These are phyloP conservation scores for Babesia gibsoni DNA, from an alignment of 169 alveolate genomes.

Conservation along the genomic window DNA sequence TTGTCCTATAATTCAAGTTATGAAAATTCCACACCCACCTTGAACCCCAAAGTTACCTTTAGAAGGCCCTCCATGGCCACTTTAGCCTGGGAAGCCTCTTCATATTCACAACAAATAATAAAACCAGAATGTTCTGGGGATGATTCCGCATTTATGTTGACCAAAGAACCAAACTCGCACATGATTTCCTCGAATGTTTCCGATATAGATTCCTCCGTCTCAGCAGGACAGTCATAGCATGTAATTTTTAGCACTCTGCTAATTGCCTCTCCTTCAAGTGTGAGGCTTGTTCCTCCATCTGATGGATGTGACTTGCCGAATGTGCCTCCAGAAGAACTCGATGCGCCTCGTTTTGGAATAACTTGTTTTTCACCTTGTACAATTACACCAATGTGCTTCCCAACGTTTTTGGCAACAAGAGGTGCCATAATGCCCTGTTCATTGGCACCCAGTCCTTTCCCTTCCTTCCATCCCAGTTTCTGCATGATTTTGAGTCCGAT, in stretches of 20 bases:
- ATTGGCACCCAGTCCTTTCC: constrained; percentile 83
- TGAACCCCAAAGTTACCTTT: neutral
- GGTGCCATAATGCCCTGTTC: constrained; percentile 85
- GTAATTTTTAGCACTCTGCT: constrained; percentile 7
- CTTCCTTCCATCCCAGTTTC: constrained; percentile 88
- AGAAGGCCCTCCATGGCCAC: neutral
- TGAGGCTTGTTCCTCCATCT: neutral
- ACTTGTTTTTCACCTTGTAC: constrained; percentile 58
- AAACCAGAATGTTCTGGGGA: neutral
- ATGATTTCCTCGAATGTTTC: constrained; percentile 46
- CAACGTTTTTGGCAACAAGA: constrained; percentile 76
- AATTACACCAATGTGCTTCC: constrained; percentile 82
- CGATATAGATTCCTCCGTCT: constrained; percentile 1
- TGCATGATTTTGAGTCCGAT: constrained; percentile 84
- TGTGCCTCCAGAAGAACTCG: neutral
- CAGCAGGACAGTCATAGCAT: neutral
- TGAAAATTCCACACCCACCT: too few species aligned
- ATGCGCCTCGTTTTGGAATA: neutral
- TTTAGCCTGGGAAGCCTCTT: constrained; percentile 41
- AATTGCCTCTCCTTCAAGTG: neutral
- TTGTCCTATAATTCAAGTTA: too few species aligned
- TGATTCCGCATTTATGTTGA: neutral
- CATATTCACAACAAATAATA: constrained; percentile 45
- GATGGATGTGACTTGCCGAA: neutral
- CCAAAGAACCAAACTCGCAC: constrained; percentile 48